phyloP scores from a whole-genome alignment of 1,284 basidiomycete genomes.

The Cerioporus squamosus region DNA sequence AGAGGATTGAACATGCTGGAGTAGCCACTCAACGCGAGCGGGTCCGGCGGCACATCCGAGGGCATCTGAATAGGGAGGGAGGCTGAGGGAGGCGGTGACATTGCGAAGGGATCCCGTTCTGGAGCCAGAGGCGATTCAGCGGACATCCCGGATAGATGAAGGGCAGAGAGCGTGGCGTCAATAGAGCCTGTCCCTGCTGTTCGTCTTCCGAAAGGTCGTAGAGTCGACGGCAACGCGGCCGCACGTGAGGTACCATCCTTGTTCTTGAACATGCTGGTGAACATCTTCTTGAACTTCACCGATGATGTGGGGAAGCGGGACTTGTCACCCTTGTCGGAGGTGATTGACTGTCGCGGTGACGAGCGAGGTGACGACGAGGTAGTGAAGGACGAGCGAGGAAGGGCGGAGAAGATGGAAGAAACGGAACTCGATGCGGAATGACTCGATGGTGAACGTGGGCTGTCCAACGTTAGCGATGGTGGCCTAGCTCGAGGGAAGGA shows the following conservation, averaged over 20 bases:
- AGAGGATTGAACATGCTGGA: constrained; percentile 23
- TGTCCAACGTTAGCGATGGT: constrained; percentile 15
- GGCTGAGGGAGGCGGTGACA: constrained; percentile 13
- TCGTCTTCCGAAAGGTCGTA: constrained; percentile 13
- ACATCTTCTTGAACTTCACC: constrained; percentile 25
- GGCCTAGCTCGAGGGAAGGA: constrained; percentile 9
- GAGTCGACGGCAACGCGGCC: neutral
- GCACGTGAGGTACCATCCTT: constrained; percentile 4
- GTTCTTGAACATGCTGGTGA: constrained; percentile 25
- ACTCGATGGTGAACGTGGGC: constrained; percentile 12
- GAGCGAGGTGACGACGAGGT: constrained; percentile 17
- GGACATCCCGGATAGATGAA: constrained; percentile 8
- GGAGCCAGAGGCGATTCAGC: constrained; percentile 1
- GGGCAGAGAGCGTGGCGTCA: constrained; percentile 18
- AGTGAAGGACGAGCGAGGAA: constrained; percentile 21
- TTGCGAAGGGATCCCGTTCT: constrained; percentile 21
- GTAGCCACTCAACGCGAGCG: constrained; percentile 17
- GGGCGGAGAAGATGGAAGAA: constrained; percentile 22
- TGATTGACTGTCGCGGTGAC: constrained; percentile 14
- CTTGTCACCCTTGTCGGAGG: constrained; percentile 21
- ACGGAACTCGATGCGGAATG: constrained; percentile 20
- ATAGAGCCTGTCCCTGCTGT: constrained; percentile 15
- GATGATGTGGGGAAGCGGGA: constrained; percentile 16
- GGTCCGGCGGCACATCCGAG: constrained; percentile 2
- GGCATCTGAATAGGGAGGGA: neutral